Base-by-base conservation (phyloP, 306 rosid species). In the Alnus rubra region DNA sequence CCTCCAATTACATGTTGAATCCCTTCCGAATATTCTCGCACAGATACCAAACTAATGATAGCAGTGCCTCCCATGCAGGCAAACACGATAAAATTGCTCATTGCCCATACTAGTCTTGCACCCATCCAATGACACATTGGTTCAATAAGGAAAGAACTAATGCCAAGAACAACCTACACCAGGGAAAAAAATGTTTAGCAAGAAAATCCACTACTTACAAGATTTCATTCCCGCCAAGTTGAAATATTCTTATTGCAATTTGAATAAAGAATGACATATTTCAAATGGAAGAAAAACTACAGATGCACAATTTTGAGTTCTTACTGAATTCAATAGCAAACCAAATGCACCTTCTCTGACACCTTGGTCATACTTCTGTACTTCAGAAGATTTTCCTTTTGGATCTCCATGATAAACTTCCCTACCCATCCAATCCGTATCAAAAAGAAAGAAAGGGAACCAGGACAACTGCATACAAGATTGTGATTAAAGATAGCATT, bases 331-430 rank as follows among this genome's bases (percentile, higher is more conserved):
- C 96, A 96, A 86, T 80, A 96, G 95, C 93, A 96, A 90, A 90
- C 99, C 99, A 11, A 96, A 96, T 90, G 99, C 96, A 91, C 99
- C 99, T 91, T 91, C 91, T 91, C 99, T 91, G 80, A 96, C 99
- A 79, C 99, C 99, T 84, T 85, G 94, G 83, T 90, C 90, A 81
- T 91, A 96, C n/a, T 87, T 84, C 44, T 47, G 75, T 70, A 84
- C 82, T 72, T 91, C 88, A 75, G 92, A 60, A 45, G 52, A 35
- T 77, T 68, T 84, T 84, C 99, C 99, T 76, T 89, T 89, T 13
- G 99, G 99, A 88, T 93, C 89, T 75, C 99, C 99, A 63, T 96
- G 99, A 87, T 88, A 93, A 81, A 95, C 99, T 85, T 95, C 99
- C 82, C 98, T 91, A 65, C 99, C 99, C 99, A 95, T 96, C 99